Base-by-base conservation (phyloP, 225 moss, liverwort and hornwort genomes). In the Pleurozium schreberi region DNA sequence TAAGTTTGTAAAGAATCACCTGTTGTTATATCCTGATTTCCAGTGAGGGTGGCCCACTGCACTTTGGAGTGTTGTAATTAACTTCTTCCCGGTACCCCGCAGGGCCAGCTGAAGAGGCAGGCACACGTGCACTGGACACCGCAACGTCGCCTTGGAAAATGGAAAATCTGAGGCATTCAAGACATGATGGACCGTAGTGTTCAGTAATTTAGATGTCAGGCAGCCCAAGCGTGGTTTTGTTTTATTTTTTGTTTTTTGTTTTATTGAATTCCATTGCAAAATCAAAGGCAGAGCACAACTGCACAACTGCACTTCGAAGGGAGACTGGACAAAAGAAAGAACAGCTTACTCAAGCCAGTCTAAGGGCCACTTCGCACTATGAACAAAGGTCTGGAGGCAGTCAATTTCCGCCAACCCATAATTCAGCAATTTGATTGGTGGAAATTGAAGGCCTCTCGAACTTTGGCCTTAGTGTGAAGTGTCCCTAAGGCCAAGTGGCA, bases 51-150 rank as follows among this genome's bases (percentile, higher is more conserved):
- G 58, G 58, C 27, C 40, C 80, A 58, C 53, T 18, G 23, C 52
- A 19, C 8, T 53, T 52, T 83, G 83, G 83, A 83, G 83, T 52
- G 68, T 67, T 67, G 84, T 68, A 3, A 84, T 67, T 53, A 84
- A 84, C 68, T 84, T 84, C 27, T 40, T 67, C 53, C n/a, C 57
- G 14, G 75, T 66, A 12, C 16, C 82, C 38, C 66, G 77, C 77
- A 53, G 62, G 58, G 12, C 55, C 10, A 57, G 82, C 50, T 30
- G 70, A 86, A 68, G 85, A 33, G 75, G 75, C 70, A 20, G 26
- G 84, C 87, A 87, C 87, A 89, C 91, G 84, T 89, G 91, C 89
- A 31, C 68, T 53, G 4, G 83, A 40, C 75, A 84, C 52, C 76
- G 71, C 70, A 66, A 75, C 81, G n/a, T 75, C 49, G 36, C 42